Base-by-base conservation (phyloP, 805 yeast genomes). In the Blastobotrys americana region DNA sequence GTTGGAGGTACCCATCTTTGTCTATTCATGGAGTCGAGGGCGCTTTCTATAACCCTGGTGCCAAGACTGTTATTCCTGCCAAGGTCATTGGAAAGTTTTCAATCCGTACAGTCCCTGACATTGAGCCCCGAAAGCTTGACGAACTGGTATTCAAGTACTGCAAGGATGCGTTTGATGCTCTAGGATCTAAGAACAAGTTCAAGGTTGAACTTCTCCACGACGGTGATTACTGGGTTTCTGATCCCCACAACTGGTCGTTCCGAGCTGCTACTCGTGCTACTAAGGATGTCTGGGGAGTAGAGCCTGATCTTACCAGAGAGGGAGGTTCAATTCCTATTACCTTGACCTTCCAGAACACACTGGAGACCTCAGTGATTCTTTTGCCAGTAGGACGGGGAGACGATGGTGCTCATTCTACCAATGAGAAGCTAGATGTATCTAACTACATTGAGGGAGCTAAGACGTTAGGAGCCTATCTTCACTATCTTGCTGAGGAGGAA, bases 261-360 rank as follows among this genome's bases (percentile, higher is more conserved):
- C 78, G 87, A 35, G 97, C 98, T 46, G 99, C 97, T 35, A 77
- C 84, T 43, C 78, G 82, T 64, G 98, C 98, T 46, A 93, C 98
- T 37, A 82, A 88, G 65, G 80, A 81, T 43, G 98, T 93, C 25
- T 93, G 96, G 89, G 82, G 85, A 53, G 78, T 90, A 39, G 94
- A 86, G 51, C 98, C 98, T 28, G 98, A 93, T 67, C 78, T 86
- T 63, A 94, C 97, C 34, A 82, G 99, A 72, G 99, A 93, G 71
- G 99, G 99, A 59, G 99, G 99, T 33, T 89, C 97, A 3, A 93
- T 93, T 61, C 99, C 99, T 53, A 89, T 93, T 64, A 90, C 99
- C 18, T 68, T 93, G 55, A 83, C 96, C 28, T 93, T 93, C 68
- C 96, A 93, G 71, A 74, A 88, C 58, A 80, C 79, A 62, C 75